A percentile compares a stretch with the other conserved stretches of the same genome.
Conservation (phyloP, 78 protist genomes). For the Pelomyxa schiedti region DNA sequence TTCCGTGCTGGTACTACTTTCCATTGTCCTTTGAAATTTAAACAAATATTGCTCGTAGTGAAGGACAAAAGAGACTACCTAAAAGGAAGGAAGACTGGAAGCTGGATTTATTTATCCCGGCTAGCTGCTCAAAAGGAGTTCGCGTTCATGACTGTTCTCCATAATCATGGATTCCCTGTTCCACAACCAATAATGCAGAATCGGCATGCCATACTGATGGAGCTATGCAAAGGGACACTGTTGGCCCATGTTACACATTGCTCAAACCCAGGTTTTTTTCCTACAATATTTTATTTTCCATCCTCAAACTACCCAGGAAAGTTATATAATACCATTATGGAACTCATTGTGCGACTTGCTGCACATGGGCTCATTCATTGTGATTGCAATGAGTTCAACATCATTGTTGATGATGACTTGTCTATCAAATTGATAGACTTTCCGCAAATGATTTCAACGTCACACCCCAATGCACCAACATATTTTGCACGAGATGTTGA, state of each 20-base stretch:
- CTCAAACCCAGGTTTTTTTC: too few species aligned
- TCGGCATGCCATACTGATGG: slow-evolving; percentile 92
- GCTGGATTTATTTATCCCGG: slow-evolving; percentile 91
- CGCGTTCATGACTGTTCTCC: slow-evolving; percentile 91
- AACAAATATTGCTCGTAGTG: too few species aligned
- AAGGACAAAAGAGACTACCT: slow-evolving; percentile 90
- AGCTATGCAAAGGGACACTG: slow-evolving; percentile 66
- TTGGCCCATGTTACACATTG: slow-evolving; percentile 53
- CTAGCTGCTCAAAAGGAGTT: slow-evolving; percentile 92
- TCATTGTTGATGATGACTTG: slow-evolving; percentile 71
- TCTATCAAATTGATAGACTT: slow-evolving; percentile 88
- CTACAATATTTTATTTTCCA: too few species aligned
- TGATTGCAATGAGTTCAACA: slow-evolving; percentile 97
- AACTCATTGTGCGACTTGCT: slow-evolving; percentile 69
- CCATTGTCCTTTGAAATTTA: too few species aligned
- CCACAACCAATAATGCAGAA: slow-evolving; percentile 88
- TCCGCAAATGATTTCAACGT: slow-evolving; percentile 95
- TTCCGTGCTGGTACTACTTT: slow-evolving; percentile 86
- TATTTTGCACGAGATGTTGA: slow-evolving; percentile 85
- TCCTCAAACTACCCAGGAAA: slow-evolving; percentile 52
- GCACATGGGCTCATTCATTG: slow-evolving; percentile 92
- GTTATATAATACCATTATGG: slow-evolving; percentile 58
- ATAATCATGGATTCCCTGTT: slow-evolving; percentile 82
- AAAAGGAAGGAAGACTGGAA: slow-evolving; percentile 36
- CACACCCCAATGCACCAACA: slow-evolving; percentile 75